Conservation (phyloP, 805 yeast genomes). For the Cyberlindnera americana region DNA sequence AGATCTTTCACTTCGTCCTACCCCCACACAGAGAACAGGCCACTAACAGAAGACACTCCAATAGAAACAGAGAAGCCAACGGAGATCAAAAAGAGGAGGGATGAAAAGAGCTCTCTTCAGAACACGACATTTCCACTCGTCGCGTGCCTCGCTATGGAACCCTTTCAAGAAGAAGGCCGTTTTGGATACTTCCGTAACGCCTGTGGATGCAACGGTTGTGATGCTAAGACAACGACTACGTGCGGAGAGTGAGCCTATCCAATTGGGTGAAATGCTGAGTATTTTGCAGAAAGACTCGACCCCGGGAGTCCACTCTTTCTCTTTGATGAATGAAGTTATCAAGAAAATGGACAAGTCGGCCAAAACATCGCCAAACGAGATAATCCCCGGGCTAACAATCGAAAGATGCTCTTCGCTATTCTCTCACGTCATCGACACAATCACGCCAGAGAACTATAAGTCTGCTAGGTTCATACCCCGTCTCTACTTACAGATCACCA, state of each 20-base stretch:
- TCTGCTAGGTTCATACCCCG: constrained; percentile 25
- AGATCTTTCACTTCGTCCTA: too few relatives aligned
- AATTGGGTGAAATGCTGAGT: constrained; percentile 4
- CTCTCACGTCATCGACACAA: constrained; percentile 7
- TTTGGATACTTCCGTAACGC: constrained; percentile 4
- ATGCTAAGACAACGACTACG: constrained; percentile 9
- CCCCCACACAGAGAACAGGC: too few relatives aligned
- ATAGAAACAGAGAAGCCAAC: too few relatives aligned
- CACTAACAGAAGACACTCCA: too few relatives aligned
- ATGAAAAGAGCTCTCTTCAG: too few relatives aligned
- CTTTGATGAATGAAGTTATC: constrained; percentile 18
- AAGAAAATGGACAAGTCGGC: constrained; percentile 14
- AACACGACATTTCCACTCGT: background rate
- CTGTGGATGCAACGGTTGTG: constrained; percentile 6
- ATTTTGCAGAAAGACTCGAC: constrained; percentile 1
- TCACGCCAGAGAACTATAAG: constrained; percentile 18
- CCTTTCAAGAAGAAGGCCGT: constrained; percentile 10
- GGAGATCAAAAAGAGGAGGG: too few relatives aligned
- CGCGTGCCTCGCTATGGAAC: constrained; percentile 9
- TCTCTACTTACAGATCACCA: constrained; percentile 21
- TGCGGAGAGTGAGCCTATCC: background rate
- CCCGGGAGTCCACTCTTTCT: constrained; percentile 8
- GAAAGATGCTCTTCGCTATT: constrained; percentile 13
- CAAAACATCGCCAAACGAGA: background rate
- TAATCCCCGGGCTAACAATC: constrained; percentile 11